Percentiles rank a stretch among this genome's conserved stretches.
phyloP scores from a whole-genome alignment of 2,329 filamentous ascomycete genomes.

The Pseudogymnoascus sp. region DNA sequence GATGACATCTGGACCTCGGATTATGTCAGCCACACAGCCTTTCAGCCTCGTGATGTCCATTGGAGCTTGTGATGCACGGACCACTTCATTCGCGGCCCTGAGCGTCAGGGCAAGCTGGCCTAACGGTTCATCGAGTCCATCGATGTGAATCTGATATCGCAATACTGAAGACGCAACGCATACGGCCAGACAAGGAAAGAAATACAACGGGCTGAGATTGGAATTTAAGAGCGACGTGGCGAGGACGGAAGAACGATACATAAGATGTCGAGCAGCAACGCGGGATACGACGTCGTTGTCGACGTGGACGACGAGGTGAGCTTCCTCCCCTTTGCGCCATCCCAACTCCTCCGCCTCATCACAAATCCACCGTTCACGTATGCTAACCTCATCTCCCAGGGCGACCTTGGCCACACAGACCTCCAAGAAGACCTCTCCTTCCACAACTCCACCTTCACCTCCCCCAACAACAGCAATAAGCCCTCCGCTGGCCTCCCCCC shows the following conservation, averaged over 20 bases:
- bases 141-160: background rate
- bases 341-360: background rate
- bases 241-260: background rate
- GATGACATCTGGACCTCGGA: background rate
- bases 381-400: slow-evolving; percentile 44
- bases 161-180: background rate
- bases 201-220: background rate
- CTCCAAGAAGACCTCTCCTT: slow-evolving; percentile 99
- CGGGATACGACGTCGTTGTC: slow-evolving; percentile 95
- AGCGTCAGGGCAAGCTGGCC: background rate
- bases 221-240: background rate
- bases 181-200: background rate
- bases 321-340: slow-evolving; percentile 2
- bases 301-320: slow-evolving; percentile 91
- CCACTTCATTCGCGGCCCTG: background rate
- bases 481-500: slow-evolving; percentile 43
- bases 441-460: slow-evolving; percentile 82
- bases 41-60: slow-evolving; percentile 1
- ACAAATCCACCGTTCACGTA: background rate
- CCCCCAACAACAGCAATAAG: slow-evolving; percentile 34
- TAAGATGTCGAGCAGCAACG: slow-evolving; percentile 31
- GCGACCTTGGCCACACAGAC: slow-evolving; percentile 95
- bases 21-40: background rate
- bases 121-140: background rate
- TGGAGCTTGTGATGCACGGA: background rate